Evolutionary conservation across 2,329 filamentous ascomycete genomes (phyloP).

Genomic region (Grosmannia clavigera): DNA sequence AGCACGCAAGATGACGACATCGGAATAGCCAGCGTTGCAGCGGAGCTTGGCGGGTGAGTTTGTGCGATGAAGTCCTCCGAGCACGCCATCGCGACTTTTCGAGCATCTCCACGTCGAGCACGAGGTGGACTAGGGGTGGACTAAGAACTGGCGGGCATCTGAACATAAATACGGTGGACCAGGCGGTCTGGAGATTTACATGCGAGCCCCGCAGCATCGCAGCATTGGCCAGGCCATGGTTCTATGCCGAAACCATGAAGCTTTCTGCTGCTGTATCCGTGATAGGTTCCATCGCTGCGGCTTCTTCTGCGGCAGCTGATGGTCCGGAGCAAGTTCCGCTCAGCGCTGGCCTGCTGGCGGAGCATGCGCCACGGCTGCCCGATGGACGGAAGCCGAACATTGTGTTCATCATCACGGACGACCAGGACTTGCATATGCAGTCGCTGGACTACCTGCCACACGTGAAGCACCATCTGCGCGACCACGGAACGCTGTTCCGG

Average conservation of each 20-base stretch:
- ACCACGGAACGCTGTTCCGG: conserved; percentile 45
- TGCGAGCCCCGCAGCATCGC: too few species aligned
- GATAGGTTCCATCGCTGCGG: neutral
- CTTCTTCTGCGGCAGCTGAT: neutral
- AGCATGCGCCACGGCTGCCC: neutral
- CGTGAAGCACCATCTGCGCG: conserved; percentile 28
- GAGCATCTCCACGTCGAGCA: neutral
- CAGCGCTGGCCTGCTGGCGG: neutral
- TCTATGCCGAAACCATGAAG: neutral
- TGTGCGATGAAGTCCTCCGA: neutral
- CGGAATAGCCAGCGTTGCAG: neutral
- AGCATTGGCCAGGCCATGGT: too few species aligned
- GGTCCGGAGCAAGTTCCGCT: neutral
- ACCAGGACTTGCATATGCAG: conserved; percentile 49
- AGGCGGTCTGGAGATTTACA: too few species aligned
- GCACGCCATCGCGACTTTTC: neutral
- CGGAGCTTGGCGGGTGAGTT: neutral
- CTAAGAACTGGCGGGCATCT: too few species aligned
- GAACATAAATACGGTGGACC: too few species aligned
- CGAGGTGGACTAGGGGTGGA: neutral
- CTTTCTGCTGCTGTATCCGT: neutral
- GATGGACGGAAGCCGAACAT: conserved; percentile 9
- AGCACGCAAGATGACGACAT: neutral
- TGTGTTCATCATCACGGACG: conserved; percentile 48
- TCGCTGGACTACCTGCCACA: conserved; percentile 46